A percentile compares a stretch with the other conserved stretches of the same genome.
Conservation (phyloP, 2,329 filamentous ascomycete species). For the Aspergillus persii region DNA sequence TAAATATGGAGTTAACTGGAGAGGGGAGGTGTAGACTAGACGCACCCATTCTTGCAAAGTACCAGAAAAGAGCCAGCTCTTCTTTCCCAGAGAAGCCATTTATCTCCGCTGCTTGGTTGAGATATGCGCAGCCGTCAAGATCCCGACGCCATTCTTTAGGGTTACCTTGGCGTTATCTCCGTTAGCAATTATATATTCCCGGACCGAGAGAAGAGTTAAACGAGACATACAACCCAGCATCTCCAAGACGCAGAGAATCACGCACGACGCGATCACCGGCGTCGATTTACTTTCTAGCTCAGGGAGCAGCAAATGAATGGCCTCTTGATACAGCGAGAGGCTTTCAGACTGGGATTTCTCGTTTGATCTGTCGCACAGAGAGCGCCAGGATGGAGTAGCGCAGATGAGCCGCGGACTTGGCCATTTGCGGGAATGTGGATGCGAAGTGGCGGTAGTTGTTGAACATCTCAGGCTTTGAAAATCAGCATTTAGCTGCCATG, state of each 20-base stretch:
- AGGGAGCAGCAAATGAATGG: conserved; percentile 50
- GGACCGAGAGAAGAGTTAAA: neutral
- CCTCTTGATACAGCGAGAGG: conserved; percentile 51
- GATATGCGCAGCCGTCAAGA: conserved; percentile 52
- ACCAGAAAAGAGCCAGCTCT: conserved; percentile 55
- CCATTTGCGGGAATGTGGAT: conserved; percentile 48
- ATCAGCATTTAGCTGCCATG: neutral
- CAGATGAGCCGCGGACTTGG: conserved; percentile 45
- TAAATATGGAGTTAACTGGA: neutral
- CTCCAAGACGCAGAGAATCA: conserved; percentile 54
- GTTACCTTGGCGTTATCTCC: conserved; percentile 15
- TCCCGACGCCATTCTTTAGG: conserved; percentile 53
- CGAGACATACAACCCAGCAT: conserved; percentile 47
- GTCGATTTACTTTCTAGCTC: conserved; percentile 48
- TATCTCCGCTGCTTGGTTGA: conserved; percentile 52
- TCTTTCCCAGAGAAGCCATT: conserved; percentile 52
- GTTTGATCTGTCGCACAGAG: conserved; percentile 52
- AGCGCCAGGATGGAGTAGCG: conserved; percentile 52
- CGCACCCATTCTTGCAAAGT: conserved; percentile 53
- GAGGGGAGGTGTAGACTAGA: neutral
- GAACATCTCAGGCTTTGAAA: conserved; percentile 51
- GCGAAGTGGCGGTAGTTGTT: conserved; percentile 51
- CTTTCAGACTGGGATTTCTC: conserved; percentile 44
- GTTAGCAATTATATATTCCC: neutral
- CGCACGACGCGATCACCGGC: conserved; percentile 52